Conservation (phyloP, 352 stramenopile genomes). For the Poterioochromonas sp. region DNA sequence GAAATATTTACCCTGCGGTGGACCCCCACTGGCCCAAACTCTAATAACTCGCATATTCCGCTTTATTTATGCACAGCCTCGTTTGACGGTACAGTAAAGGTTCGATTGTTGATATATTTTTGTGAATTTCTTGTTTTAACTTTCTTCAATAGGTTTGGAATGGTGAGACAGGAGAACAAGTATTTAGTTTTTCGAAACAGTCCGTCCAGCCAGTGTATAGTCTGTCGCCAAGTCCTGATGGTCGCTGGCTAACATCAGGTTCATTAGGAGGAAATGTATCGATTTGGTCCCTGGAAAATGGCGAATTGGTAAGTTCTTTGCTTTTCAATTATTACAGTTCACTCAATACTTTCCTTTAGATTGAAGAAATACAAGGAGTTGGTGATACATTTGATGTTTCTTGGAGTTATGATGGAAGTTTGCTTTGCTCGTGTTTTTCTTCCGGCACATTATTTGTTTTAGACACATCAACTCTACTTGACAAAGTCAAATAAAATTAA, state of each 20-base stretch:
- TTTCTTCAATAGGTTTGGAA: conserved; percentile 42
- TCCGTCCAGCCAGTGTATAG: conserved; percentile 67
- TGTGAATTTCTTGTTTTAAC: not conserved
- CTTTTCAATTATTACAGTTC: conserved; percentile 20
- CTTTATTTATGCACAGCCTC: conserved; percentile 35
- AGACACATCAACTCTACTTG: not conserved
- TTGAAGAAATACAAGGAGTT: conserved; percentile 67
- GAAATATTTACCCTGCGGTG: conserved; percentile 85
- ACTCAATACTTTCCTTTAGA: conserved; percentile 29
- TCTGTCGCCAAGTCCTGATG: conserved; percentile 69
- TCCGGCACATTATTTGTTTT: not conserved
- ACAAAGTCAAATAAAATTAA: no score
- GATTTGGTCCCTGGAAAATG: conserved; percentile 89
- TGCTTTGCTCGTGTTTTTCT: conserved; percentile 47
- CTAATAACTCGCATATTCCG: conserved; percentile 51
- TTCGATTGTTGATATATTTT: conserved; percentile 9
- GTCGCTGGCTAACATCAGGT: conserved; percentile 88
- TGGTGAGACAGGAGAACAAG: conserved; percentile 38
- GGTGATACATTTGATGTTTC: conserved; percentile 98
- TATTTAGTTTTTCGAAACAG: conserved; percentile 38
- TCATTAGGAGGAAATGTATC: conserved; percentile 91
- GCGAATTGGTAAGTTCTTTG: conserved; percentile 45
- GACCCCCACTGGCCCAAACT: conserved; percentile 70
- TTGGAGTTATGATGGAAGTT: conserved; percentile 80
- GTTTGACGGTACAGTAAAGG: conserved; percentile 37